Evolutionary conservation across 1,139 yeast species (phyloP).

Genomic region (Candida tropicalis): DNA sequence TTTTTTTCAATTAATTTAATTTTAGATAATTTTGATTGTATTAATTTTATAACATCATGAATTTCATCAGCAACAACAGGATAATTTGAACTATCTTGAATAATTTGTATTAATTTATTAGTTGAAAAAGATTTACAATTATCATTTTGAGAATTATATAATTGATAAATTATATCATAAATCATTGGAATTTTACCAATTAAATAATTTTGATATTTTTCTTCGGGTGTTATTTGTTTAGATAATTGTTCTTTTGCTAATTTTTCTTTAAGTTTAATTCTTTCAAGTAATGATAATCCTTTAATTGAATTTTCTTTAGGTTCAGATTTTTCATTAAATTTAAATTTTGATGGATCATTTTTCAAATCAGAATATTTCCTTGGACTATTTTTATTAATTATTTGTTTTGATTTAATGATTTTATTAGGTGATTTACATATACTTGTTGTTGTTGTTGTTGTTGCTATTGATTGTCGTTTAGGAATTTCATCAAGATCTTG

Average conservation of each 20-base stretch:
- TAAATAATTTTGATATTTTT: constrained; percentile 38
- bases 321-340: constrained; percentile 30
- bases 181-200: constrained; percentile 42
- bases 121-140: constrained; percentile 26
- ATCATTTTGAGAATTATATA: constrained; percentile 18
- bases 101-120: constrained; percentile 26
- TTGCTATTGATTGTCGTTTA: not conserved
- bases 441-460: constrained; percentile 7
- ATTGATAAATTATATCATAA: constrained; percentile 40
- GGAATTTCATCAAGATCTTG: constrained; percentile 1
- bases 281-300: constrained; percentile 45
- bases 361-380: constrained; percentile 21
- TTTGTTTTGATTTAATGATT: constrained; percentile 21
- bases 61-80: constrained; percentile 38
- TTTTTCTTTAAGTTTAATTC: constrained; percentile 42
- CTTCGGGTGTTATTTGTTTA: constrained; percentile 30
- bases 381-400: constrained; percentile 7
- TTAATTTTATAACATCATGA: constrained; percentile 27
- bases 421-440: constrained; percentile 20
- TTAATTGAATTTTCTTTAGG: constrained; percentile 20
- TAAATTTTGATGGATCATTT: constrained; percentile 36
- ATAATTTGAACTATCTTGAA: constrained; percentile 37
- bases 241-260: constrained; percentile 16
- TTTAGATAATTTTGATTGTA: constrained; percentile 22
- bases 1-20: constrained; percentile 22